Conservation (phyloP, 441 rosid genomes). For the Geranium incanum region DNA sequence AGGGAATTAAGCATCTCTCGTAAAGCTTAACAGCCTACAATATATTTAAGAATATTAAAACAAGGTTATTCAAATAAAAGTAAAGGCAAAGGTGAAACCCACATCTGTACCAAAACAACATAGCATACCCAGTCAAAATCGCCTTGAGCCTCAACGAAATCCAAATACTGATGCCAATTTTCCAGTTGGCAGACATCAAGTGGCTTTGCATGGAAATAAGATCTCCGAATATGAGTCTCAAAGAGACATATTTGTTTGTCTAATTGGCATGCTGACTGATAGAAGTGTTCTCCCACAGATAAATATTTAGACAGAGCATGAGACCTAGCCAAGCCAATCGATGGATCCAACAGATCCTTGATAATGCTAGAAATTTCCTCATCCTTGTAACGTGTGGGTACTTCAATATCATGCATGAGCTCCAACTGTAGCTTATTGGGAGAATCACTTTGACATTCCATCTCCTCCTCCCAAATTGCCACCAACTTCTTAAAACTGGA, state of each 20-base stretch:
- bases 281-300: constrained; percentile 50
- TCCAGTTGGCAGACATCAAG: constrained; percentile 50
- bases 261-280: constrained; percentile 43
- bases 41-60: constrained; percentile 5
- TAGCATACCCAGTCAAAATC: constrained; percentile 85
- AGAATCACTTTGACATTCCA: constrained; percentile 31
- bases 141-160: constrained; percentile 61
- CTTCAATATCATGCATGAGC: constrained; percentile 35
- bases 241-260: constrained; percentile 47
- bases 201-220: constrained; percentile 71
- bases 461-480: constrained; percentile 50
- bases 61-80: constrained; percentile 10
- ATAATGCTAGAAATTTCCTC: constrained; percentile 43
- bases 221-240: constrained; percentile 56
- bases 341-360: constrained; percentile 54
- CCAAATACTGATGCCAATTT: constrained; percentile 77
- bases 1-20: constrained; percentile 86
- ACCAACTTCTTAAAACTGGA: constrained; percentile 71
- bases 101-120: constrained; percentile 17
- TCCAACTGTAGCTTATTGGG: constrained; percentile 31
- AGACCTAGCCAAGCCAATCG: constrained; percentile 37
- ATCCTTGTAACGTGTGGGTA: constrained; percentile 32
- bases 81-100: constrained; percentile 10
- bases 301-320: constrained; percentile 52
- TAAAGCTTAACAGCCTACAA: constrained; percentile 74